phyloP scores from a whole-genome alignment of 2,329 filamentous ascomycete genomes.

The Aspergillus niger region DNA sequence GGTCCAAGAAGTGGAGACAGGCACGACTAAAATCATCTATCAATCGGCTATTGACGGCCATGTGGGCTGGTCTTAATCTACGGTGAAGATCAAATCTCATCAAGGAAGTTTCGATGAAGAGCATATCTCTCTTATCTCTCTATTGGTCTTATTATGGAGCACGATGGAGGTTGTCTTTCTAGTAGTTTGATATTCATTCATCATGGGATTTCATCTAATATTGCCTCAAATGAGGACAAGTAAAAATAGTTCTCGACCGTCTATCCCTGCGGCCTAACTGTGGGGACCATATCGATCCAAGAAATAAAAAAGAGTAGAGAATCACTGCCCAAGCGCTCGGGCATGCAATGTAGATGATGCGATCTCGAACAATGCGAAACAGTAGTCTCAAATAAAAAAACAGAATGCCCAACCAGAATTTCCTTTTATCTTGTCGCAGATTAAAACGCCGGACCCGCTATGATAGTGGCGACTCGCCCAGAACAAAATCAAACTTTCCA shows the following conservation, averaged over 20 bases:
- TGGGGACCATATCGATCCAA: constrained; percentile 5
- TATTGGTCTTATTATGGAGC: background rate
- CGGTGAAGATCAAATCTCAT: background rate
- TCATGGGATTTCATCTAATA: background rate
- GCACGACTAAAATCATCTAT: background rate
- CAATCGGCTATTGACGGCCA: background rate
- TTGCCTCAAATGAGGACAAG: background rate
- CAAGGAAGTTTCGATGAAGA: too few species aligned
- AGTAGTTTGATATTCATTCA: background rate
- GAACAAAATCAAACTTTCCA: constrained; percentile 4
- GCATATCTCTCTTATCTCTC: background rate
- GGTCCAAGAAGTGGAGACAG: background rate
- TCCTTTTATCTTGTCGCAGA: constrained; percentile 10
- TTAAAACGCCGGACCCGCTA: constrained; percentile 19
- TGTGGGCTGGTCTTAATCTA: background rate
- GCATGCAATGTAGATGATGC: constrained; percentile 16
- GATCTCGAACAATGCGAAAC: constrained; percentile 9
- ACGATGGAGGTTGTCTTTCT: too few species aligned
- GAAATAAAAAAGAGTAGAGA: constrained; percentile 16
- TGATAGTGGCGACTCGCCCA: constrained; percentile 9
- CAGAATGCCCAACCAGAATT: constrained; percentile 4
- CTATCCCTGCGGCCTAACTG: constrained; percentile 11
- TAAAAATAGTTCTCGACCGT: background rate
- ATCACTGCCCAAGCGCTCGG: constrained; percentile 19
- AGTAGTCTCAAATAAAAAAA: background rate